A percentile compares a stretch with the other conserved stretches of the same genome.
These are phyloP conservation scores for Ophiognomonia clavigignenti-juglandacearum DNA, from an alignment of 2,329 filamentous ascomycete species.

Conservation along the genomic window DNA sequence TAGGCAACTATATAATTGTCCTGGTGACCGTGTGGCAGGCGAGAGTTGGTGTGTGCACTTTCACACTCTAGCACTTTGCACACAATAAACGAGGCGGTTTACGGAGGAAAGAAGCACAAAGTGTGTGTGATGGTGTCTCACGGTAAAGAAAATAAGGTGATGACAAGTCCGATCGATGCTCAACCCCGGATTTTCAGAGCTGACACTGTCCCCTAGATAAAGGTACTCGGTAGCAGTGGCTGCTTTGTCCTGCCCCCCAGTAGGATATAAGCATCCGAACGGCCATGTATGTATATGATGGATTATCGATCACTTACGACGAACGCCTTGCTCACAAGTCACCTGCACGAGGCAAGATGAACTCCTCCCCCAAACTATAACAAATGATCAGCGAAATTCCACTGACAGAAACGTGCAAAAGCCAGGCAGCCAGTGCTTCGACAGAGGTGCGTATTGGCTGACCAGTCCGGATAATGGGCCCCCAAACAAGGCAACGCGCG, in stretches of 20 bases:
- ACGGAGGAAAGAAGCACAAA: neutral
- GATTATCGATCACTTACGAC: neutral
- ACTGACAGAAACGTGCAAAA: too few species aligned
- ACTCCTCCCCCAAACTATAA: too few species aligned
- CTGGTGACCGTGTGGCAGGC: neutral
- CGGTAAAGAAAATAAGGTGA: neutral
- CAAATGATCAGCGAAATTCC: too few species aligned
- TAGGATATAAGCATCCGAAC: neutral
- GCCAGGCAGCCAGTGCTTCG: too few species aligned
- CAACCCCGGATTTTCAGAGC: neutral
- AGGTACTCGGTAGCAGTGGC: neutral
- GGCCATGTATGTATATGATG: neutral
- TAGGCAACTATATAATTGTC: conserved; percentile 12
- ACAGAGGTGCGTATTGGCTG: too few species aligned
- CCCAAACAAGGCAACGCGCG: too few species aligned
- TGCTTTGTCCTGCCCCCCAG: neutral
- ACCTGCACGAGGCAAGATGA: neutral
- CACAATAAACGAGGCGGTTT: too few species aligned
- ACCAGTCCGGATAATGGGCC: too few species aligned
- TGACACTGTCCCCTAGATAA: neutral
- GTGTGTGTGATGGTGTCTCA: conserved; percentile 1
- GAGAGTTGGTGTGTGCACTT: neutral
- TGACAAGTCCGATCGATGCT: neutral
- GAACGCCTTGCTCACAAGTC: neutral
- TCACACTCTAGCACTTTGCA: too few species aligned